Evolutionary conservation across 2,329 filamentous ascomycete species (phyloP).

Genomic region (Cadophora sp.): DNA sequence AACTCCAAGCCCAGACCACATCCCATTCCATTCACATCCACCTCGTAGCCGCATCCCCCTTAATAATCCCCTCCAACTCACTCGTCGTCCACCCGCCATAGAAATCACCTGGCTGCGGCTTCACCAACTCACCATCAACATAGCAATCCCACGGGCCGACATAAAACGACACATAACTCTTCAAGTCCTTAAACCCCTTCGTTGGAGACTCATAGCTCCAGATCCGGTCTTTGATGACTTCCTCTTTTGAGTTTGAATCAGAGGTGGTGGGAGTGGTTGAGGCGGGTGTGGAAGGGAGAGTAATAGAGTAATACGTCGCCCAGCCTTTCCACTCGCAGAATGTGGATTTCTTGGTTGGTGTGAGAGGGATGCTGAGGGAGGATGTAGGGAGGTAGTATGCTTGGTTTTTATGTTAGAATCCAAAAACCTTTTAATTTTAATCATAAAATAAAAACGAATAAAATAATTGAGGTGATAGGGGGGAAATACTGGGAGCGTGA

Average conservation of each 20-base stretch:
- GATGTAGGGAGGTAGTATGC: conserved; percentile 66
- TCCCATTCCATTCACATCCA: conserved; percentile 30
- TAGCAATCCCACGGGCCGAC: conserved; percentile 67
- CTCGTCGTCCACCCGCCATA: conserved; percentile 70
- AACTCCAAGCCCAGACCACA: no score
- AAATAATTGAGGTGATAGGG: no score
- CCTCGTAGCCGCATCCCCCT: conserved; percentile 48
- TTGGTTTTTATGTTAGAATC: conserved; percentile 43
- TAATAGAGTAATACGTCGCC: conserved; percentile 62
- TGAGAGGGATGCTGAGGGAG: conserved; percentile 55
- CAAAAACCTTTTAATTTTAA: no score
- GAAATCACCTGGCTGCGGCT: conserved; percentile 66
- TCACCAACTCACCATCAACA: conserved; percentile 65
- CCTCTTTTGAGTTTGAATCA: conserved; percentile 26
- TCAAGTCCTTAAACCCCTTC: conserved; percentile 57
- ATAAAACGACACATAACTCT: conserved; percentile 64
- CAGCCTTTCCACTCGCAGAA: conserved; percentile 68
- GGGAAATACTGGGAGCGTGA: conserved; percentile 61
- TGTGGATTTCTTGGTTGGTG: conserved; percentile 51
- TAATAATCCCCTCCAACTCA: conserved; percentile 61
- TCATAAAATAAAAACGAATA: neutral
- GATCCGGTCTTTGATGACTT: conserved; percentile 57
- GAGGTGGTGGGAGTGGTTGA: conserved; percentile 44
- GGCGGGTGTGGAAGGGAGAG: conserved; percentile 23
- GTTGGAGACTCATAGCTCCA: conserved; percentile 67